These are phyloP conservation scores for Claviceps spartinae DNA, from an alignment of 2,329 filamentous ascomycete species.

Conservation along the genomic window DNA sequence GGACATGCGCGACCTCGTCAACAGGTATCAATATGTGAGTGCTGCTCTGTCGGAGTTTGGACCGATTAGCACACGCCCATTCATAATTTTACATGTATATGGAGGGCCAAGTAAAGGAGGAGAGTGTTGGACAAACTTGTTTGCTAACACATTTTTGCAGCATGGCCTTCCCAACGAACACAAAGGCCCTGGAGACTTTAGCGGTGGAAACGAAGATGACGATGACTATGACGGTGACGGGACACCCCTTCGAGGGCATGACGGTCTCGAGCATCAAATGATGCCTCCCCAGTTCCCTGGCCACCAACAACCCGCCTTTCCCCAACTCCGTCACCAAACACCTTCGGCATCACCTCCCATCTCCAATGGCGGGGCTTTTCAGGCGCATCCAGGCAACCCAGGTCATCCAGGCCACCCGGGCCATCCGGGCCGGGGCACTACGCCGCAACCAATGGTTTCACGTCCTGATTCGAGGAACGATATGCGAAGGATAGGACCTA, in stretches of 20 bases:
- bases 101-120: no score
- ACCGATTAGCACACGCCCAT: no score
- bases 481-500: constrained; percentile 60
- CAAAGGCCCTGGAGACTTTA: constrained; percentile 88
- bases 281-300: constrained; percentile 59
- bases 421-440: constrained; percentile 43
- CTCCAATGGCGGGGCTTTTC: constrained; percentile 58
- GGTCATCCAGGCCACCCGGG: constrained; percentile 20
- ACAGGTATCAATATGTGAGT: constrained; percentile 81
- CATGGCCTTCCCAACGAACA: constrained; percentile 90
- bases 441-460: constrained; percentile 68
- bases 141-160: constrained; percentile 29
- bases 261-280: constrained; percentile 43
- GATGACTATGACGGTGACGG: constrained; percentile 60
- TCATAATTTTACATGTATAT: no score
- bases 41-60: background rate
- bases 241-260: constrained; percentile 54
- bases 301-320: constrained; percentile 46
- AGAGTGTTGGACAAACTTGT: background rate
- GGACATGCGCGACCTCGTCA: constrained; percentile 84
- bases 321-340: constrained; percentile 69
- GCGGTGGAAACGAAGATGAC: constrained; percentile 75
- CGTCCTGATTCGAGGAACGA: constrained; percentile 62
- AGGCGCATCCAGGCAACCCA: constrained; percentile 31
- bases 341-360: constrained; percentile 84